A percentile compares a stretch with the other conserved stretches of the same genome.
phyloP scores from a whole-genome alignment of 495 filamentous ascomycete species.

The Patellaria atrata region DNA sequence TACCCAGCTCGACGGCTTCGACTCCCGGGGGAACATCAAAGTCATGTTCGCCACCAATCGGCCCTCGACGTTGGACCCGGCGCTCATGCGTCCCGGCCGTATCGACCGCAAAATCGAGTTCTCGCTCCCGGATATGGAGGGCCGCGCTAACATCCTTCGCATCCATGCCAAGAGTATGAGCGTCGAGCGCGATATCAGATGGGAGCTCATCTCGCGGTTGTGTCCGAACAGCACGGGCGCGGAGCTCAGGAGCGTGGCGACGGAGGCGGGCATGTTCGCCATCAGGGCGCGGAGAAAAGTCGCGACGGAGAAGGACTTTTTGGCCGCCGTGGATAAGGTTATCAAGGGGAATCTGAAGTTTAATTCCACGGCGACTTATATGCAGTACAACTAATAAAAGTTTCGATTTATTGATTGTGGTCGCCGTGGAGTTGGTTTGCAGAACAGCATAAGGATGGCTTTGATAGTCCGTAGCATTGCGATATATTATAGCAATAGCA shows the following conservation, averaged over 20 bases:
- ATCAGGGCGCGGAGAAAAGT: slow-evolving; percentile 96
- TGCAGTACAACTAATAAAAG: slow-evolving; percentile 98
- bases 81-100: slow-evolving; percentile 90
- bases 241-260: slow-evolving; percentile 87
- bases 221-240: slow-evolving; percentile 96
- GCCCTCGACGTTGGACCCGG: slow-evolving; percentile 88
- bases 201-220: slow-evolving; percentile 91
- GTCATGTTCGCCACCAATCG: slow-evolving; percentile 99
- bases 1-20: slow-evolving; percentile 95
- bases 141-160: slow-evolving; percentile 88
- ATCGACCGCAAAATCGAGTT: slow-evolving; percentile 99
- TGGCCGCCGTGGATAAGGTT: slow-evolving; percentile 95
- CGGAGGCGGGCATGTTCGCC: slow-evolving; percentile 99
- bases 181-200: slow-evolving; percentile 94
- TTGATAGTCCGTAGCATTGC: too few relatives aligned
- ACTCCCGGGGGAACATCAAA: slow-evolving; percentile 96
- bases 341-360: slow-evolving; percentile 99
- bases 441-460: too few relatives aligned
- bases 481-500: too few relatives aligned
- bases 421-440: too few relatives aligned
- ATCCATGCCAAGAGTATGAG: slow-evolving; percentile 99
- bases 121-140: slow-evolving; percentile 89
- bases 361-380: slow-evolving; percentile 96
- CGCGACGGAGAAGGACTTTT: slow-evolving; percentile 97
- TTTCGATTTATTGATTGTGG: too few relatives aligned